These are phyloP conservation scores for Dioscorea alata DNA, from an alignment of 106 monocot genomes.

Conservation along the genomic window DNA sequence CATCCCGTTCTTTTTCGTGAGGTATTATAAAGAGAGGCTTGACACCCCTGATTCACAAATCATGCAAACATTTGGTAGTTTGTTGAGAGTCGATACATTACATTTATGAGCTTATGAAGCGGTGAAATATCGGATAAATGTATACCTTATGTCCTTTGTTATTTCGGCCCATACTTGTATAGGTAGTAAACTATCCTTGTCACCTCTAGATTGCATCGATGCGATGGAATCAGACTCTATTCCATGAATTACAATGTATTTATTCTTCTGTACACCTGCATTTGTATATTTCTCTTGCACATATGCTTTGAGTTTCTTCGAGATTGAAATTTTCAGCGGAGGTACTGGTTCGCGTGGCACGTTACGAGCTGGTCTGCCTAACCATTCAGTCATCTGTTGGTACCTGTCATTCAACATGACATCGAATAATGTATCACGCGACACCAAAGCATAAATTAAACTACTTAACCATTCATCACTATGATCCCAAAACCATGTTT, in stretches of 20 bases:
- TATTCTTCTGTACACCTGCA: slow-evolving; percentile 60
- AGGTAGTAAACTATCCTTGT: slow-evolving; percentile 73
- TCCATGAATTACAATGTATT: slow-evolving; percentile 75
- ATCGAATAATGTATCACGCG: not conserved
- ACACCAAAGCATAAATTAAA: not conserved
- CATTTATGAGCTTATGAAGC: not conserved
- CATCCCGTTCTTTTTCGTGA: slow-evolving; percentile 87
- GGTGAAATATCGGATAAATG: not conserved
- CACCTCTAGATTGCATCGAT: slow-evolving; percentile 83
- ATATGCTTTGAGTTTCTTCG: slow-evolving; percentile 60
- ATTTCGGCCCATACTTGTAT: slow-evolving; percentile 75
- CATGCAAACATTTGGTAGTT: not conserved
- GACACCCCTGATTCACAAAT: slow-evolving; percentile 31
- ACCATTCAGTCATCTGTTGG: slow-evolving; percentile 72
- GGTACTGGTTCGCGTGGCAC: slow-evolving; percentile 48
- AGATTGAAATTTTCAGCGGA: slow-evolving; percentile 70
- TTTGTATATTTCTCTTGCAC: slow-evolving; percentile 58
- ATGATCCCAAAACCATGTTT: not conserved
- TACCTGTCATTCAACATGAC: slow-evolving; percentile 45
- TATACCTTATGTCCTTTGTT: slow-evolving; percentile 61
- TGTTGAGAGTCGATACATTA: too few relatives aligned
- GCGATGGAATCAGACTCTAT: slow-evolving; percentile 78
- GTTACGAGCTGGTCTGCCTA: slow-evolving; percentile 52
- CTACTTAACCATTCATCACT: not conserved
- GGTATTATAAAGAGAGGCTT: slow-evolving; percentile 86